Evolutionary conservation across 768 basidiomycete species (phyloP).

Genomic region (Russula foetens): DNA sequence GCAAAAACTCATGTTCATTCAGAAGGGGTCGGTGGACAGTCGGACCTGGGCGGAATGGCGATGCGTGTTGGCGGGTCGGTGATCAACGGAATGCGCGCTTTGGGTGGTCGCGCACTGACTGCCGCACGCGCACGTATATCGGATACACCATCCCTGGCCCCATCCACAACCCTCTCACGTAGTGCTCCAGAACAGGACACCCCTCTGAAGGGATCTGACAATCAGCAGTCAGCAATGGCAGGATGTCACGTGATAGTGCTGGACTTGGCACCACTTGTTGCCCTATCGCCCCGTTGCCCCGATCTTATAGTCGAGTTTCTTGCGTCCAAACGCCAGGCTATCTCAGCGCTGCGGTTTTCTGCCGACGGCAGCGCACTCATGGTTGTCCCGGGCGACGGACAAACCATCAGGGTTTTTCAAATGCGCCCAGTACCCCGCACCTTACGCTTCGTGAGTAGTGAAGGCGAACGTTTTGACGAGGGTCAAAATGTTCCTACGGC

Average conservation of each 20-base stretch:
- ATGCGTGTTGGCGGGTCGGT: conserved; percentile 53
- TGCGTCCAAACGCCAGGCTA: conserved; percentile 38
- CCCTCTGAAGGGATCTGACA: background rate
- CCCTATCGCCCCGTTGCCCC: conserved; percentile 21
- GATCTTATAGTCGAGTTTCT: conserved; percentile 40
- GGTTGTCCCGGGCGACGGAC: conserved; percentile 48
- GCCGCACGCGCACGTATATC: conserved; percentile 29
- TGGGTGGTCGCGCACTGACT: conserved; percentile 53
- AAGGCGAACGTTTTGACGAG: background rate
- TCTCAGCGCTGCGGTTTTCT: conserved; percentile 43
- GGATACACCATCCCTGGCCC: background rate
- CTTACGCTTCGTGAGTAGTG: conserved; percentile 11
- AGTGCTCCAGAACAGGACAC: conserved; percentile 24
- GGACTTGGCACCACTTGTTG: conserved; percentile 38
- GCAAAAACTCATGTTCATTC: conserved; percentile 12
- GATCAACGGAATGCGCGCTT: conserved; percentile 52
- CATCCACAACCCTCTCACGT: conserved; percentile 30
- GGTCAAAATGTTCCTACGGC: background rate
- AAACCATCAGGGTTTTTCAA: conserved; percentile 42
- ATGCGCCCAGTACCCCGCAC: conserved; percentile 26
- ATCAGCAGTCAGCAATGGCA: background rate
- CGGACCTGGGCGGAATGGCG: conserved; percentile 47
- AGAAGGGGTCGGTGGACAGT: conserved; percentile 28
- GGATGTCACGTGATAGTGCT: conserved; percentile 45
- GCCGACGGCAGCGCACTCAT: conserved; percentile 45